phyloP scores from a whole-genome alignment of 148 eudicot genomes.

The Polygonum maritimum region DNA sequence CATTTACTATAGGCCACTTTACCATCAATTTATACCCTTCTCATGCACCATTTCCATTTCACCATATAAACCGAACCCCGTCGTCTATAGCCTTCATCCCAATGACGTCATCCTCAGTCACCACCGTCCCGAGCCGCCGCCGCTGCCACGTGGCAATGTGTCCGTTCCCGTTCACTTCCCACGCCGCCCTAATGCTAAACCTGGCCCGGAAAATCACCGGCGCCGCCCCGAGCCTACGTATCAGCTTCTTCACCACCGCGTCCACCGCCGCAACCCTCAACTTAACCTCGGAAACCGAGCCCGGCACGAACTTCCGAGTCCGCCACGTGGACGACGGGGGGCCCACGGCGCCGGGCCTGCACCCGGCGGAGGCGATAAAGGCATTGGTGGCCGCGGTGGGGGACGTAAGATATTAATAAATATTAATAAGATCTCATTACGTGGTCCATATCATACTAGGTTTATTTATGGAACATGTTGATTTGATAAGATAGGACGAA shows the following conservation, averaged over 20 bases:
- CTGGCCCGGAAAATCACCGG: neutral
- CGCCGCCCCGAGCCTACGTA: neutral
- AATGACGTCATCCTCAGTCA: neutral
- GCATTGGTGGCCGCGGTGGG: conserved; percentile 20
- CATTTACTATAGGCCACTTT: too few species aligned
- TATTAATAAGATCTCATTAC: too few species aligned
- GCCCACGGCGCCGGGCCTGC: neutral
- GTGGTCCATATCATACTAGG: too few species aligned
- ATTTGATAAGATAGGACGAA: too few species aligned
- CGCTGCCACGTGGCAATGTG: conserved; percentile 4
- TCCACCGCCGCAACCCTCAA: neutral
- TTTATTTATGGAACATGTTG: too few species aligned
- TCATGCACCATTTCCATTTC: too few species aligned
- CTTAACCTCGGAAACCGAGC: neutral
- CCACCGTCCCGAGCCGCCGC: neutral
- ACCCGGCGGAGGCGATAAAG: conserved; percentile 15
- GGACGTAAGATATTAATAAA: too few species aligned
- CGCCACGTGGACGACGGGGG: neutral
- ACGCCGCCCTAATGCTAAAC: conserved; percentile 1
- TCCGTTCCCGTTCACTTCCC: neutral
- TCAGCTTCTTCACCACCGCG: conserved; percentile 18
- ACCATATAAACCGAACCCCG: too few species aligned
- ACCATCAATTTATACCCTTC: too few species aligned
- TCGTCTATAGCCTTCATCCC: too few species aligned
- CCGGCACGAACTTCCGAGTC: neutral